Evolutionary conservation across 257 asterid genomes (phyloP).

Genomic region (Fraxinus quadrangulata): DNA sequence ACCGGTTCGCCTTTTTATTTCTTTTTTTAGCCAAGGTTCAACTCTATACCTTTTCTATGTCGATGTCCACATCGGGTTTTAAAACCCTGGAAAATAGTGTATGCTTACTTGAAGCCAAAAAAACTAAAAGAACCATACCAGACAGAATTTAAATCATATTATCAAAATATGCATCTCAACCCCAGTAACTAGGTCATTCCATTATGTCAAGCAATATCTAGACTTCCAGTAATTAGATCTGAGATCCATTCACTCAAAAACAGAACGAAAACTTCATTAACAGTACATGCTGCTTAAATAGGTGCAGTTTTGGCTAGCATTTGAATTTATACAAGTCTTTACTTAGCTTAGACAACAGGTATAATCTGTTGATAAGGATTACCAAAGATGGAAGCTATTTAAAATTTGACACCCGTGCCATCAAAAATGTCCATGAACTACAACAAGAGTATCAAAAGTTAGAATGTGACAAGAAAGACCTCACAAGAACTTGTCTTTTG

Average conservation of each 20-base stretch:
- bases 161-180: conserved; percentile 18
- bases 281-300: not conserved
- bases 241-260: not conserved
- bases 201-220: conserved; percentile 7
- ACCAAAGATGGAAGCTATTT: not conserved
- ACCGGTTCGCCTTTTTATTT: no score
- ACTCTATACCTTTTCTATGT: not conserved
- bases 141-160: not conserved
- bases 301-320: not conserved
- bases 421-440: not conserved
- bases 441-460: not conserved
- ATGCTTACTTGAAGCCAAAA: conserved; percentile 11
- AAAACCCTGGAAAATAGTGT: not conserved
- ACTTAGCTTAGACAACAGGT: not conserved
- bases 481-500: no score
- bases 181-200: conserved; percentile 4
- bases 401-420: not conserved
- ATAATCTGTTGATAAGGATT: not conserved
- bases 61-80: not conserved
- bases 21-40: not conserved
- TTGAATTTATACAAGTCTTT: not conserved
- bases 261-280: not conserved
- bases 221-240: not conserved
- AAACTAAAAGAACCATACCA: conserved; percentile 11
- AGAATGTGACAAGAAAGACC: no score